Base-by-base conservation (phyloP, 2,329 filamentous ascomycete genomes). In the Escovopsis weberi region DNA sequence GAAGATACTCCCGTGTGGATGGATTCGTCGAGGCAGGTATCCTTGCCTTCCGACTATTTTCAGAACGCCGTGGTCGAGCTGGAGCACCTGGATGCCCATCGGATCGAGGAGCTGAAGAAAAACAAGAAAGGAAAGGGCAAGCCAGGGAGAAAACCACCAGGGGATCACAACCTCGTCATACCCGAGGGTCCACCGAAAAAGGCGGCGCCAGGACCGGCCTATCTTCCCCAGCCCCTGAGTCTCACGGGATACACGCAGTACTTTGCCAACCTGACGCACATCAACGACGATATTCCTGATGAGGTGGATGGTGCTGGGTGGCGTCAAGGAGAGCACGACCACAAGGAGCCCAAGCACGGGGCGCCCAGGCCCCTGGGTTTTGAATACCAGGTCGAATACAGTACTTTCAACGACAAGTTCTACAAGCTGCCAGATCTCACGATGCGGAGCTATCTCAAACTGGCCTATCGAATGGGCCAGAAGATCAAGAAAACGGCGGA, bases 251-350 rank as follows among this genome's bases (percentile, higher is more conserved):
- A 86, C 60, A 86, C 78, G 4, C 91, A 98, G 55, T 95, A 93
- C 60, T 95, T 78, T 60, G 87, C 89, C 47, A 98, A 98, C 59
- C 66, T 98, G n/a, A 96, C 89, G 0, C 66, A 76, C 45, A 80
- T 94, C 62, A 93, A 96, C 63, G 84, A 87, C 52, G 75, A 83
- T 46, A 70, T 78, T 39, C 55, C 61, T 2, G 52, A 59, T 9
- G 59, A 58, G 6, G 44, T 50, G 10, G 48, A 49, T 9, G 48
- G 57, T n/a, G 30, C n/a, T 7, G 69, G 67, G 47, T 82, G 81
- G 78, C 74, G 75, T 33, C 66, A 77, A 45, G 80, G 79, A 42
- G 80, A 78, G 52, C 73, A 80, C 55, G 64, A 68, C 41, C 70
- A 70, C 47, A 78, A 80, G 58, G 66, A 74, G 3, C 55, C 58